These are phyloP conservation scores for Cladophialophora psammophila DNA, from an alignment of 2,329 filamentous ascomycete species.

Conservation along the genomic window DNA sequence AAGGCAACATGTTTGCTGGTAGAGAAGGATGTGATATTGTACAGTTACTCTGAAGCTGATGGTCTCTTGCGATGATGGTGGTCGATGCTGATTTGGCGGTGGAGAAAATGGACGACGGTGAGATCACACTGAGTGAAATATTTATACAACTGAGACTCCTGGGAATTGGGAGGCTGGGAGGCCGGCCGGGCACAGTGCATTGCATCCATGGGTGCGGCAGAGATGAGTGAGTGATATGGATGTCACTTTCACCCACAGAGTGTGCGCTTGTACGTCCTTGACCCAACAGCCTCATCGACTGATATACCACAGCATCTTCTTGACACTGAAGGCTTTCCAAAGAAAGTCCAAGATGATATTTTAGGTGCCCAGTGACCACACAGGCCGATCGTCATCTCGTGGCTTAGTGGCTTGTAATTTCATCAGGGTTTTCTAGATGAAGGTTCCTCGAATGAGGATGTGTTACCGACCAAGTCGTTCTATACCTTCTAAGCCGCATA, in stretches of 20 bases:
- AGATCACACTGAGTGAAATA: neutral
- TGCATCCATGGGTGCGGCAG: constrained; percentile 11
- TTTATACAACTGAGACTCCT: neutral
- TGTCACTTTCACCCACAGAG: neutral
- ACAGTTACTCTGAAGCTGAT: constrained; percentile 12
- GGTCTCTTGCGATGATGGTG: neutral
- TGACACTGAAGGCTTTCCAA: neutral
- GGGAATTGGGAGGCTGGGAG: constrained; percentile 6
- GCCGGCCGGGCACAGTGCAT: neutral
- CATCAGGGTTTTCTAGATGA: neutral
- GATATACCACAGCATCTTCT: neutral
- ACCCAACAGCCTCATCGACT: neutral
- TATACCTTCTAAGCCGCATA: neutral
- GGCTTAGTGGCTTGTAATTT: neutral
- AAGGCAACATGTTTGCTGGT: neutral
- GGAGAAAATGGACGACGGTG: neutral
- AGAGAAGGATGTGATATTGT: neutral
- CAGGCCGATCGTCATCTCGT: neutral
- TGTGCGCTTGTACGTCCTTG: neutral
- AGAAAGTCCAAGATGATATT: neutral
- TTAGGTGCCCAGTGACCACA: neutral
- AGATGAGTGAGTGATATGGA: neutral
- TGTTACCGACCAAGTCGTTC: neutral
- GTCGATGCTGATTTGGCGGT: neutral
- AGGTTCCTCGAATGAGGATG: neutral